phyloP scores from a whole-genome alignment of 352 stramenopile species.

The Globisporangium solare region DNA sequence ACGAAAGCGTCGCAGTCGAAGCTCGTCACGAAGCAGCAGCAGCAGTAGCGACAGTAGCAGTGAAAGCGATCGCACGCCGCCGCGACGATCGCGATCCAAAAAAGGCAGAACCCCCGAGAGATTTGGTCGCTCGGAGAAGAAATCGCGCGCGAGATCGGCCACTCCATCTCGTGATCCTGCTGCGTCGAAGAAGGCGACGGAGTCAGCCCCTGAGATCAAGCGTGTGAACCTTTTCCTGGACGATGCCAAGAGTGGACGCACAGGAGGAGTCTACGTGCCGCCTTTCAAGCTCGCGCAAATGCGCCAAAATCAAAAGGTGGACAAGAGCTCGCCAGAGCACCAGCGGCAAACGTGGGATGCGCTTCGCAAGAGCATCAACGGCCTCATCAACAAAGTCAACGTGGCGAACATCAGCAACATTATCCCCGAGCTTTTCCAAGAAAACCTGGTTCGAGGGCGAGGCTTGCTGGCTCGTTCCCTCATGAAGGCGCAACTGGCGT shows the following conservation, averaged over 20 bases:
- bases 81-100: constrained; percentile 13
- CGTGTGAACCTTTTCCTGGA: constrained; percentile 31
- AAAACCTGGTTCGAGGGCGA: constrained; percentile 96
- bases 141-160: background rate
- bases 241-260: constrained; percentile 54
- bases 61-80: constrained; percentile 17
- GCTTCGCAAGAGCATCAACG: constrained; percentile 97
- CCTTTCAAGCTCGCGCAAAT: constrained; percentile 90
- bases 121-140: background rate
- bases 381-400: constrained; percentile 97
- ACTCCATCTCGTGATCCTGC: background rate
- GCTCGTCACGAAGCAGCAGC: background rate
- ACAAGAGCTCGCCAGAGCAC: constrained; percentile 65
- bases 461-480: constrained; percentile 93
- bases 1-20: background rate
- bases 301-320: constrained; percentile 31
- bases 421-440: constrained; percentile 94
- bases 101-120: constrained; percentile 6
- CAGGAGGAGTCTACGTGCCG: constrained; percentile 90
- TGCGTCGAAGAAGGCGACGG: constrained; percentile 1
- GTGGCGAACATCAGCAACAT: constrained; percentile 94
- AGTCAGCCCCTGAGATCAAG: constrained; percentile 1
- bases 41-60: background rate
- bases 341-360: constrained; percentile 95
- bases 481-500: constrained; percentile 95